phyloP scores from a whole-genome alignment of 495 filamentous ascomycete genomes.

The Geoglossum glabrum region DNA sequence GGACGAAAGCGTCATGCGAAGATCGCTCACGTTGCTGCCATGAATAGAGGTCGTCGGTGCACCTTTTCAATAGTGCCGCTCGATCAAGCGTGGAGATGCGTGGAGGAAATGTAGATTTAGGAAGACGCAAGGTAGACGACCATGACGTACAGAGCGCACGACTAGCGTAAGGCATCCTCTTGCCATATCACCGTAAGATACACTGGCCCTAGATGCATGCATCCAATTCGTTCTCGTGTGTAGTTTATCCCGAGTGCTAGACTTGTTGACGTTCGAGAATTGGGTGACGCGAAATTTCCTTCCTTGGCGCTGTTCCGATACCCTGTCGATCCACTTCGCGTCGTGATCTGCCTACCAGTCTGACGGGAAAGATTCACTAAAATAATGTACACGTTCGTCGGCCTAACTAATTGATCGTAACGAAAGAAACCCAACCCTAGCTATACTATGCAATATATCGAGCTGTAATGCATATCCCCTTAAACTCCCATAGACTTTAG shows the following conservation, averaged over 20 bases:
- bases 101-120: conserved; percentile 37
- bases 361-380: too few relatives aligned
- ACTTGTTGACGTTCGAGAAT: too few relatives aligned
- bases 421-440: too few relatives aligned
- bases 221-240: conserved; percentile 16
- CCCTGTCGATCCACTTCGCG: too few relatives aligned
- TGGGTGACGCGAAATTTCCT: too few relatives aligned
- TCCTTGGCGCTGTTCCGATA: too few relatives aligned
- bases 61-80: conserved; percentile 46
- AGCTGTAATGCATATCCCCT: background rate
- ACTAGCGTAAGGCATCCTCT: conserved; percentile 25
- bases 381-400: too few relatives aligned
- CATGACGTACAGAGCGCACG: conserved; percentile 30
- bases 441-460: background rate
- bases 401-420: too few relatives aligned
- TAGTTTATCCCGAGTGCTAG: too few relatives aligned
- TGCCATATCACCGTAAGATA: background rate
- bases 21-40: conserved; percentile 54
- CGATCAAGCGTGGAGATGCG: conserved; percentile 29
- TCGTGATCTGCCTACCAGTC: too few relatives aligned
- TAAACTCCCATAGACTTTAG: background rate
- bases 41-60: conserved; percentile 70
- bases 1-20: conserved; percentile 41
- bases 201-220: background rate
- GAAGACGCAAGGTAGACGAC: conserved; percentile 39